A percentile compares a stretch with the other conserved stretches of the same genome.
These are phyloP conservation scores for Aquilaria malaccensis DNA, from an alignment of 345 rosid genomes.

Conservation along the genomic window DNA sequence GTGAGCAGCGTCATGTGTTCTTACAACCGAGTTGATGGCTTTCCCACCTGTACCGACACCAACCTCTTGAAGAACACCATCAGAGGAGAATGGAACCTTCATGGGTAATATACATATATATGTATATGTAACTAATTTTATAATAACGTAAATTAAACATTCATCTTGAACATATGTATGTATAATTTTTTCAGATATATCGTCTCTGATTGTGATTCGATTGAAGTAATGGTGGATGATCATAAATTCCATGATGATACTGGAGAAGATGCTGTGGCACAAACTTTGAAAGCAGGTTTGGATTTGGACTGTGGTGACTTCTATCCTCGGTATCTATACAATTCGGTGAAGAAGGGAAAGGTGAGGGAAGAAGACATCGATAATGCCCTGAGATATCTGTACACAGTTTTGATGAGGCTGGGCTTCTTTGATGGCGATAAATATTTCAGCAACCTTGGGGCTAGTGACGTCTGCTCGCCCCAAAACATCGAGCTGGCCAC, in stretches of 20 bases:
- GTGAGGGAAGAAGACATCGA: slow-evolving; percentile 29
- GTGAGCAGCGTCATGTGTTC: slow-evolving; percentile 48
- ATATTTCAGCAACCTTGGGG: slow-evolving; percentile 27
- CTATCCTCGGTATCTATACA: slow-evolving; percentile 22
- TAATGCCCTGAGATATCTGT: slow-evolving; percentile 19
- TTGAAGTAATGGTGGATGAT: slow-evolving; percentile 36
- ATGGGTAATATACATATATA: slow-evolving; percentile 24
- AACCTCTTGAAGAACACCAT: slow-evolving; percentile 29
- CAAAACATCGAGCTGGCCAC: slow-evolving; percentile 37
- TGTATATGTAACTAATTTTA: no score
- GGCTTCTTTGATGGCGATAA: slow-evolving; percentile 36
- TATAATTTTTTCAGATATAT: slow-evolving; percentile 28
- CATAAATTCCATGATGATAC: slow-evolving; percentile 40
- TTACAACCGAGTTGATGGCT: slow-evolving; percentile 45
- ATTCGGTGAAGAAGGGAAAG: slow-evolving; percentile 38
- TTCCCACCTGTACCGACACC: slow-evolving; percentile 51
- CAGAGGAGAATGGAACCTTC: slow-evolving; percentile 41
- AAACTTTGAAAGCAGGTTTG: slow-evolving; percentile 51
- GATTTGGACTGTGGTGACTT: slow-evolving; percentile 61
- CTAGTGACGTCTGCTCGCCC: slow-evolving; percentile 24
- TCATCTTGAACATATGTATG: no score
- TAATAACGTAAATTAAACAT: no score
- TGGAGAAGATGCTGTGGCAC: slow-evolving; percentile 52
- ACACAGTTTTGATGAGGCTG: slow-evolving; percentile 32
- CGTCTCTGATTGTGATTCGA: slow-evolving; percentile 46